These are phyloP conservation scores for Alternaria ventricosa DNA, from an alignment of 2,329 filamentous ascomycete genomes.

Conservation along the genomic window DNA sequence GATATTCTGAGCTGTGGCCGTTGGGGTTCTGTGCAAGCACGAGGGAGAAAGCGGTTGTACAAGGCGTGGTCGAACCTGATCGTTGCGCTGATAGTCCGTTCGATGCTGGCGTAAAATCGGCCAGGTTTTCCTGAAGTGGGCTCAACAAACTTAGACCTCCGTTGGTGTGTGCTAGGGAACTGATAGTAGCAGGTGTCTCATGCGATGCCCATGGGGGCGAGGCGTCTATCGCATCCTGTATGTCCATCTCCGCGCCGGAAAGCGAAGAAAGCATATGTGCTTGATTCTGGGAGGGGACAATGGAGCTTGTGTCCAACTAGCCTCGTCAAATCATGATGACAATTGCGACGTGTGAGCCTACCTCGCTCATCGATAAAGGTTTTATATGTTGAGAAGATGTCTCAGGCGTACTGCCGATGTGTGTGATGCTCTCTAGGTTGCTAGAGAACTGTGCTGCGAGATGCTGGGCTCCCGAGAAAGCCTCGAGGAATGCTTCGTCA, in stretches of 20 bases:
- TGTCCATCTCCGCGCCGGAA: neutral
- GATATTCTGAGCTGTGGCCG: constrained; percentile 7
- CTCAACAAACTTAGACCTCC: neutral
- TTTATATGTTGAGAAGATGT: neutral
- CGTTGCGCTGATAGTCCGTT: neutral
- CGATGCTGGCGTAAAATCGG: neutral
- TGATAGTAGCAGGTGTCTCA: neutral
- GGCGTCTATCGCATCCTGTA: neutral
- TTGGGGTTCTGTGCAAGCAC: constrained; percentile 16
- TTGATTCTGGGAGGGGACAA: neutral
- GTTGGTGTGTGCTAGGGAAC: neutral
- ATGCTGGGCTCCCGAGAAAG: neutral
- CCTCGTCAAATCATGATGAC: neutral
- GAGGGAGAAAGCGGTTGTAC: constrained; percentile 21
- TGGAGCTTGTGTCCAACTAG: neutral
- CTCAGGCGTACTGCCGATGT: neutral
- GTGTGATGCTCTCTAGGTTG: neutral
- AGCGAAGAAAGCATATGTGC: neutral
- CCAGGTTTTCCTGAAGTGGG: neutral
- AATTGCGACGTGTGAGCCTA: neutral
- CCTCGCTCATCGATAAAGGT: neutral
- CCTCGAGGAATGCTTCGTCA: neutral
- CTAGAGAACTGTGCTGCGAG: neutral
- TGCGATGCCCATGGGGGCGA: neutral
- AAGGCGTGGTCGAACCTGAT: constrained; percentile 13